Evolutionary conservation across 257 asterid species (phyloP).

Genomic region (Petunia axillaris): DNA sequence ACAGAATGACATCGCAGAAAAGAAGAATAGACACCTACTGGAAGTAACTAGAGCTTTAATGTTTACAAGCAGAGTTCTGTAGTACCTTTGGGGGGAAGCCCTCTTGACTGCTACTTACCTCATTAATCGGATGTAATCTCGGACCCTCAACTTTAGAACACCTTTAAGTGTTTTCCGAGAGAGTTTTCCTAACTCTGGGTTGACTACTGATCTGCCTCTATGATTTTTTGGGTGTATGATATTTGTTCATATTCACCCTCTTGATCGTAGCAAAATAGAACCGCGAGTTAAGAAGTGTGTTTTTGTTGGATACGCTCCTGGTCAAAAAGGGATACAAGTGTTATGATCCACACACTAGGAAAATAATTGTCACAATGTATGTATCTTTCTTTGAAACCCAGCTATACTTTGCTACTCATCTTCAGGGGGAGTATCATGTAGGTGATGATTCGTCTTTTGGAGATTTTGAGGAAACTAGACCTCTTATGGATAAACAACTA

Average conservation of each 20-base stretch:
- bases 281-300: neutral
- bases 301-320: constrained; percentile 13
- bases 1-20: neutral
- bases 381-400: neutral
- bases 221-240: no score
- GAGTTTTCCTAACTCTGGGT: neutral
- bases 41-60: constrained; percentile 15
- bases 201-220: neutral
- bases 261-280: neutral
- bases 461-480: neutral
- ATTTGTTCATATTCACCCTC: neutral
- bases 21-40: neutral
- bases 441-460: neutral
- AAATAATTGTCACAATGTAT: neutral
- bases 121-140: neutral
- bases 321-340: neutral
- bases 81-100: neutral
- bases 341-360: neutral
- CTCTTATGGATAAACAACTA: neutral
- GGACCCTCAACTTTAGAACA: neutral
- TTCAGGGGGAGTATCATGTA: neutral
- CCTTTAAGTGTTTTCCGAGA: neutral
- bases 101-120: neutral
- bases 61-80: neutral
- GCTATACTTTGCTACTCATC: neutral